Evolutionary conservation across 345 rosid genomes (phyloP).

Genomic region (Ceriops decandra): DNA sequence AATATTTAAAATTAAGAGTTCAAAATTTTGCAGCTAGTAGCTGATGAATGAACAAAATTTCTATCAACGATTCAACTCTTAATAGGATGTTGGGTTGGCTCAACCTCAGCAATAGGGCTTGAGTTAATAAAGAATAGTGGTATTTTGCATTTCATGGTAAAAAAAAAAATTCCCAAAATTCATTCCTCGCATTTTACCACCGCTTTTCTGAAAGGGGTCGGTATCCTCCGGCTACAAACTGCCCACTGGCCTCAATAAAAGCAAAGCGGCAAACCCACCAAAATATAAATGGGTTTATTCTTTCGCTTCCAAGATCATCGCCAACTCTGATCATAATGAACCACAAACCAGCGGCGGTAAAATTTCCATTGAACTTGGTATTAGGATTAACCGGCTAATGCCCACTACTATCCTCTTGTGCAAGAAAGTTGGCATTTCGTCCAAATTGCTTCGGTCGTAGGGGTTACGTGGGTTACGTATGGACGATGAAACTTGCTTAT

Average conservation of each 20-base stretch:
- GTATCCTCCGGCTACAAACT: constrained; percentile 24
- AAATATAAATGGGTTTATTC: constrained; percentile 16
- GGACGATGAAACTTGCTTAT: constrained; percentile 72
- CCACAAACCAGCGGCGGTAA: constrained; percentile 33
- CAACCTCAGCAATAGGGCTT: too few species aligned
- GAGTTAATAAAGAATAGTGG: too few species aligned
- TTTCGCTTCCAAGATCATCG: constrained; percentile 40
- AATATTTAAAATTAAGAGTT: too few species aligned
- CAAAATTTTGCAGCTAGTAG: too few species aligned
- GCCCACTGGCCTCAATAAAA: constrained; percentile 23
- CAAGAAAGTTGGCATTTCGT: constrained; percentile 48
- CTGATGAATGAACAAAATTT: too few species aligned
- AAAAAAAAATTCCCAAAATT: not conserved
- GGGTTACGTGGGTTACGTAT: constrained; percentile 40
- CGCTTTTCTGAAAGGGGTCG: constrained; percentile 22
- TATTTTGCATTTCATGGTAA: too few species aligned
- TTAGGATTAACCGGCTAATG: constrained; percentile 49
- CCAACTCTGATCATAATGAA: constrained; percentile 50
- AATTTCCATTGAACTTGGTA: constrained; percentile 47
- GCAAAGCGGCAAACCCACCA: constrained; percentile 17
- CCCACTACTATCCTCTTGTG: constrained; percentile 45
- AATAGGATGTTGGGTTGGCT: too few species aligned
- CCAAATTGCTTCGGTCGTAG: constrained; percentile 59
- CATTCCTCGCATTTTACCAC: not conserved
- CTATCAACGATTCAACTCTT: too few species aligned